Evolutionary conservation across 345 rosid genomes (phyloP).

Genomic region (Brassica incana): DNA sequence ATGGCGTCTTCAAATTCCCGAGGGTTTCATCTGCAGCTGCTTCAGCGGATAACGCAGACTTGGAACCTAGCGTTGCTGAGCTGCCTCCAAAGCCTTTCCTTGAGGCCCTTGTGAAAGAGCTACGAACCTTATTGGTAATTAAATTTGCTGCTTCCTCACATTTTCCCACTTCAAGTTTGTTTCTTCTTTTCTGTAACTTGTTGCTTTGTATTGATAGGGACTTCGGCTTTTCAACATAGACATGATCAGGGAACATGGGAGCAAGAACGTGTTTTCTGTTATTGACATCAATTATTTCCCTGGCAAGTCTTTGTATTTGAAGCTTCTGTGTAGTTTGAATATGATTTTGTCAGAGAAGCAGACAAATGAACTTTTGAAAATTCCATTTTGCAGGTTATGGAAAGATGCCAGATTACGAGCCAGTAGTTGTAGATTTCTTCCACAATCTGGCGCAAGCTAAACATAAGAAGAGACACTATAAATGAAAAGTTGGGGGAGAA

Average conservation of each 20-base stretch:
- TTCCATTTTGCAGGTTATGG: conserved; percentile 68
- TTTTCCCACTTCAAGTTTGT: background rate
- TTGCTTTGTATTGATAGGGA: conserved; percentile 35
- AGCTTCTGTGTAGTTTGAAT: background rate
- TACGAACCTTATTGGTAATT: conserved; percentile 68
- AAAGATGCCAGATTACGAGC: conserved; percentile 86
- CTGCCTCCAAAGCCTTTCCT: conserved; percentile 83
- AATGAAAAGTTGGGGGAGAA: conserved; percentile 11
- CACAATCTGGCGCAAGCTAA: conserved; percentile 48
- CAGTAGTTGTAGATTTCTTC: conserved; percentile 79
- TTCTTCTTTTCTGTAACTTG: conserved; percentile 31
- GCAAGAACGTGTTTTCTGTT: conserved; percentile 68
- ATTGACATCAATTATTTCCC: conserved; percentile 98
- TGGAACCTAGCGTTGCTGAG: conserved; percentile 79
- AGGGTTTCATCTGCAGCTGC: conserved; percentile 91
- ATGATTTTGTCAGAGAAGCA: background rate
- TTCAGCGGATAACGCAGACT: conserved; percentile 84
- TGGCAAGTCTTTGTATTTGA: conserved; percentile 46
- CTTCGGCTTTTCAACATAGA: conserved; percentile 88
- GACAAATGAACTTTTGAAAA: conserved; percentile 11
- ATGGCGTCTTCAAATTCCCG: conserved; percentile 67
- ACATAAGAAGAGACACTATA: conserved; percentile 42
- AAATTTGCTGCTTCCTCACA: background rate
- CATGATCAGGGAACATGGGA: conserved; percentile 83
- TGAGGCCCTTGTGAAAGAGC: conserved; percentile 81